These are phyloP conservation scores for Dictyostelium citrinum DNA, from an alignment of 78 protist genomes.

Conservation along the genomic window DNA sequence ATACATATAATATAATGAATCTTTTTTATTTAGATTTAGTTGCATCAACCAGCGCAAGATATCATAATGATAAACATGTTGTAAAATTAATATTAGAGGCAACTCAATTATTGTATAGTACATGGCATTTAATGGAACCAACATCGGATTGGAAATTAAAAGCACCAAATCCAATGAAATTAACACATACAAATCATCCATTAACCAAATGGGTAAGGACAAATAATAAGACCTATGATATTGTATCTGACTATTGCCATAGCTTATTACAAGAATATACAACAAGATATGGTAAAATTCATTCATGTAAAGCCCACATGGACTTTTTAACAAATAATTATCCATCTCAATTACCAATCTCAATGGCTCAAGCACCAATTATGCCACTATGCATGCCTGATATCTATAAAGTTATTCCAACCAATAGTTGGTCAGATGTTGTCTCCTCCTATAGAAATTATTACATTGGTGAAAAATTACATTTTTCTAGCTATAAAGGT, in stretches of 20 bases:
- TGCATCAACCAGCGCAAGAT: neutral
- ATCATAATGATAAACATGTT: conserved; percentile 57
- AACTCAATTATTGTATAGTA: conserved; percentile 12
- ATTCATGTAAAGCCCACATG: neutral
- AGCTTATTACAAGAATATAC: conserved; percentile 11
- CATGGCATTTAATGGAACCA: conserved; percentile 2
- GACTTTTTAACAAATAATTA: conserved; percentile 1
- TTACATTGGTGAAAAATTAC: conserved; percentile 22
- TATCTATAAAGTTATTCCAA: conserved; percentile 1
- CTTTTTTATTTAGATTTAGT: conserved; percentile 27
- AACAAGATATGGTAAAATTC: neutral
- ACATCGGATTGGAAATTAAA: neutral
- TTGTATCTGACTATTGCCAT: neutral
- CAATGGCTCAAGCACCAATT: neutral
- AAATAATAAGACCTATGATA: neutral
- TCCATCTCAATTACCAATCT: neutral
- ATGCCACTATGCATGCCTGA: conserved; percentile 57
- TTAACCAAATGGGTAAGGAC: conserved; percentile 26
- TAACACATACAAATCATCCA: conserved; percentile 32
- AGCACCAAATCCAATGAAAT: conserved; percentile 10
- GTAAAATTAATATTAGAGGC: conserved; percentile 51
- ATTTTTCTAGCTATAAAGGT: conserved; percentile 15
- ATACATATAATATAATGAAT: too few relatives aligned
- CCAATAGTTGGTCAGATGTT: conserved; percentile 7
- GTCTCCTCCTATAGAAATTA: conserved; percentile 19